Evolutionary conservation across 306 rosid genomes (phyloP).

Genomic region (Morella rubra): DNA sequence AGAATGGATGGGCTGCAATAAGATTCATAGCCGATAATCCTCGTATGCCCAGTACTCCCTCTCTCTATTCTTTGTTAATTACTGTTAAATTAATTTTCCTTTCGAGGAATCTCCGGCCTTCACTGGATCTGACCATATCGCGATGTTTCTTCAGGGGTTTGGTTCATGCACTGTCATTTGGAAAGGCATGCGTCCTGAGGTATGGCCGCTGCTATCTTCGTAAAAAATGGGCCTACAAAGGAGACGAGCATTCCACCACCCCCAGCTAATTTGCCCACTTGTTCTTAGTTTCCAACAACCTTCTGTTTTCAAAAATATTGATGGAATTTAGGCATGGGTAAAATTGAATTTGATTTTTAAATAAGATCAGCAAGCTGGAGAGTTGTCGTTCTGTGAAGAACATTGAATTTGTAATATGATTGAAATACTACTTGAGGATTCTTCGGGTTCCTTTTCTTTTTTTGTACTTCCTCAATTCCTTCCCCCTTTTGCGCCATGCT

Average conservation of each 20-base stretch:
- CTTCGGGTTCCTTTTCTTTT: too few relatives aligned
- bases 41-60: slow-evolving; percentile 15
- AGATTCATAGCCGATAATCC: slow-evolving; percentile 45
- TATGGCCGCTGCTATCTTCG: slow-evolving; percentile 38
- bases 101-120: background rate
- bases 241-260: slow-evolving; percentile 34
- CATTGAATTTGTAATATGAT: too few relatives aligned
- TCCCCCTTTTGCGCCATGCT: too few relatives aligned
- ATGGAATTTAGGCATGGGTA: too few relatives aligned
- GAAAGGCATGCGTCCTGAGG: slow-evolving; percentile 45
- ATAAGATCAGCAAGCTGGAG: too few relatives aligned
- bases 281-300: slow-evolving; percentile 10
- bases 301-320: too few relatives aligned
- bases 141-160: slow-evolving; percentile 33
- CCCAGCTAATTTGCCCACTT: slow-evolving; percentile 38
- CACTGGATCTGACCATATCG: background rate
- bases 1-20: slow-evolving; percentile 50
- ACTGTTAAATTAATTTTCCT: background rate
- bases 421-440: too few relatives aligned
- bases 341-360: too few relatives aligned
- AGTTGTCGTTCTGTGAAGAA: too few relatives aligned
- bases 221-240: slow-evolving; percentile 30
- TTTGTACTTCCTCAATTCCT: too few relatives aligned
- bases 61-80: background rate
- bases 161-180: slow-evolving; percentile 47